These are phyloP conservation scores for Copromyces sp. DNA, from an alignment of 495 filamentous ascomycete genomes.

Conservation along the genomic window DNA sequence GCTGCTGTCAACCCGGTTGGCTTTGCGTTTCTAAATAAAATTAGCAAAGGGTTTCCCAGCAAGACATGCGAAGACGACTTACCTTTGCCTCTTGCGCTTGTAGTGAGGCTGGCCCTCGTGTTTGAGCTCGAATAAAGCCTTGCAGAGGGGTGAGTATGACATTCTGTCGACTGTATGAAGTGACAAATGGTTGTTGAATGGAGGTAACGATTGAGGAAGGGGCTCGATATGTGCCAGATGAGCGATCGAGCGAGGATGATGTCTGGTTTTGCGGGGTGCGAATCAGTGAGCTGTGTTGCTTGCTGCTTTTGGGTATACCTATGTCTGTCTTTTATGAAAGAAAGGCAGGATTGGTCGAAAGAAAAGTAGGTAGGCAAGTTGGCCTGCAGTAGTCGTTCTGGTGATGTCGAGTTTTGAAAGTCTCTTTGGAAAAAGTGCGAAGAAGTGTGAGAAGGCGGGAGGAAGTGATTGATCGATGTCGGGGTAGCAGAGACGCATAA, in stretches of 20 bases:
- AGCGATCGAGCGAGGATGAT: not conserved
- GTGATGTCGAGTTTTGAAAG: not conserved
- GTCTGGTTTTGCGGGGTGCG: not conserved
- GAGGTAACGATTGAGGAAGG: too few species aligned
- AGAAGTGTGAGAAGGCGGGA: not conserved
- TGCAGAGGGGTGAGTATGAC: not conserved
- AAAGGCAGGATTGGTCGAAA: not conserved
- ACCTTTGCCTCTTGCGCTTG: not conserved
- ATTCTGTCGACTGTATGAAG: not conserved
- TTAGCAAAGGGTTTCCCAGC: not conserved
- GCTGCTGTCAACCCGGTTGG: not conserved
- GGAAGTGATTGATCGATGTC: not conserved
- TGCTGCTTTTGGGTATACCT: not conserved
- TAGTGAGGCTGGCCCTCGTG: not conserved
- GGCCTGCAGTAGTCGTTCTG: not conserved
- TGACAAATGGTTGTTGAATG: too few species aligned
- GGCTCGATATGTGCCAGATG: not conserved
- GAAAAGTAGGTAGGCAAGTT: not conserved
- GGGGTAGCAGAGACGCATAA: not conserved
- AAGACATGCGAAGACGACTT: not conserved
- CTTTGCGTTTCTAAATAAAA: not conserved
- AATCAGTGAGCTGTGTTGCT: not conserved
- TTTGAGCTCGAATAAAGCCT: not conserved
- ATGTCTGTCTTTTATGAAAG: not conserved
- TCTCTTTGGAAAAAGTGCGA: fast-evolving